Percentiles rank a stretch among this genome's conserved stretches.
Evolutionary conservation across 2,329 filamentous ascomycete genomes (phyloP).

Genomic region (Metarhizium guizhouense): DNA sequence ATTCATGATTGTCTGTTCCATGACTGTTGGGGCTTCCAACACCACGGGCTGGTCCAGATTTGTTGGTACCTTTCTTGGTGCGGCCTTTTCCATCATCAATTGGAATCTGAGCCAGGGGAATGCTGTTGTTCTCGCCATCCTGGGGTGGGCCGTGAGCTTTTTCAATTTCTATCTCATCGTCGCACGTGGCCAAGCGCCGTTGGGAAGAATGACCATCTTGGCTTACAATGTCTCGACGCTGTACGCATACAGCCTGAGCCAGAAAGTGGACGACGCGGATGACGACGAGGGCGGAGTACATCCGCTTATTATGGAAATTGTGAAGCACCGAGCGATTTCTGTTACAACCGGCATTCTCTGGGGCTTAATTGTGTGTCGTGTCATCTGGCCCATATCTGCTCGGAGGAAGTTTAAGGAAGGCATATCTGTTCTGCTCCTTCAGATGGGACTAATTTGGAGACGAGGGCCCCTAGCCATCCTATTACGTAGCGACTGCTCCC

Average conservation of each 20-base stretch:
- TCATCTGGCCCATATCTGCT: slow-evolving; percentile 85
- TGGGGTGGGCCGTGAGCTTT: slow-evolving; percentile 70
- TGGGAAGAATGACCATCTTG: slow-evolving; percentile 82
- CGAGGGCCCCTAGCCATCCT: slow-evolving; percentile 75
- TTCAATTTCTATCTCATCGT: slow-evolving; percentile 81
- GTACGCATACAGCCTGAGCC: slow-evolving; percentile 78
- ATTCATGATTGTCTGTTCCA: slow-evolving; percentile 92
- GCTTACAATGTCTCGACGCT: slow-evolving; percentile 89
- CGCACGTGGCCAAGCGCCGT: slow-evolving; percentile 67
- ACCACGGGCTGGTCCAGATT: slow-evolving; percentile 79
- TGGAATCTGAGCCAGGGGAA: slow-evolving; percentile 70
- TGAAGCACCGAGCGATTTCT: slow-evolving; percentile 71
- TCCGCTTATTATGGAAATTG: slow-evolving; percentile 76
- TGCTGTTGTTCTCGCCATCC: slow-evolving; percentile 58
- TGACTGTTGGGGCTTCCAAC: slow-evolving; percentile 89
- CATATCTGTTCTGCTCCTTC: slow-evolving; percentile 73
- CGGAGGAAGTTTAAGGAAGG: slow-evolving; percentile 77
- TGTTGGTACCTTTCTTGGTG: slow-evolving; percentile 71
- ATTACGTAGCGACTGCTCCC: slow-evolving; percentile 43
- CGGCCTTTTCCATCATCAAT: slow-evolving; percentile 58
- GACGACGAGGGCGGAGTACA: slow-evolving; percentile 73
- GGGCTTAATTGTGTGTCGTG: slow-evolving; percentile 75
- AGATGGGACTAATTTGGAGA: slow-evolving; percentile 90
- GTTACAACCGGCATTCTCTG: slow-evolving; percentile 76
- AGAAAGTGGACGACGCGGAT: slow-evolving; percentile 63